Base-by-base conservation (phyloP, 257 asterid species). In the Solanum piurae region DNA sequence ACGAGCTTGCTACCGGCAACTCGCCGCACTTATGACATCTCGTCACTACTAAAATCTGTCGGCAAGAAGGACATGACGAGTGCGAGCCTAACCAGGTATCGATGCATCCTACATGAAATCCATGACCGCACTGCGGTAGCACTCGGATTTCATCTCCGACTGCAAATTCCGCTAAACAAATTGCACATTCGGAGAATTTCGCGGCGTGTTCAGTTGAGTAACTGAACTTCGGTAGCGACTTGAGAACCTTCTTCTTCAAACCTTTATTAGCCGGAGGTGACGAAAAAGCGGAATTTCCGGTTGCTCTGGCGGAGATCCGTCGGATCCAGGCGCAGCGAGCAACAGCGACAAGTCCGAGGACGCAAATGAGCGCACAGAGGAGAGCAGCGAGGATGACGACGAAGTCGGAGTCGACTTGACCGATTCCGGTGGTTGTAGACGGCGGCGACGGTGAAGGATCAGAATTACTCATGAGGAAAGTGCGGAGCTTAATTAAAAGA, bases 61-160 rank as follows among this genome's bases (percentile, higher is more conserved):
- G 79, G 76, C 92, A 90, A 13, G 90, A 88, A 31, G 92, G 92
- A 37, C 92, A 90, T 0, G 92, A 88, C 3, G 90, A 86, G 27
- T 74, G 90, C 13, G 92, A 86, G 11, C 52, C 86, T 38, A 90
- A 79, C 92, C 92, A 90, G 55, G 86, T 64, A 49, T 90, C 92
- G 9, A 90, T 80, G 34, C 92, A 90, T 14, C 62, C 88, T 2
- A 74, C 92, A 60, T 90, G 92, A 33, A 88, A 90, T 2, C 86
- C 90, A 34, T 90, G 92, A 23, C 89, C 89, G 60, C 92, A 88
- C 89, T 83, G 87, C 16, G 89, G 92, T 72, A 88, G 84, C 87
- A 88, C 60, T 9, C 90, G 83, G 12, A 88, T 64, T 52, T 86
- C 83, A 49, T 88, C 90, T 37, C 87, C 88, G 42, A 83, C 76